Conservation (phyloP, 169 alveolate species). For the Plasmodium knowlesi region DNA sequence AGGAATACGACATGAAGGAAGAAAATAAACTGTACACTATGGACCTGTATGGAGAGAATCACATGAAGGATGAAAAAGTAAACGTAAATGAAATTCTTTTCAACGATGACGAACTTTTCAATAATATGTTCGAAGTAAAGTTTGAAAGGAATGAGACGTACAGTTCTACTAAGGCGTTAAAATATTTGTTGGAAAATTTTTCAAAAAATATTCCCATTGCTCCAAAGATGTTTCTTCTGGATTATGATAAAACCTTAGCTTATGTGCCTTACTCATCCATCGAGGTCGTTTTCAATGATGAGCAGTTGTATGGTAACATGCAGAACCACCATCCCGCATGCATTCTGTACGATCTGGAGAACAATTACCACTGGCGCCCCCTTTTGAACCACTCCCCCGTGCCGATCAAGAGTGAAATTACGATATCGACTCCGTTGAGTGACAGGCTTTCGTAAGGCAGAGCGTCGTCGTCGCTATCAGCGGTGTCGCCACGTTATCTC, state of each 20-base stretch:
- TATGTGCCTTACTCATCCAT: conserved; percentile 87
- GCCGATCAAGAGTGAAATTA: conserved; percentile 65
- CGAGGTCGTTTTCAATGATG: conserved; percentile 87
- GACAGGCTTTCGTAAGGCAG: conserved; percentile 51
- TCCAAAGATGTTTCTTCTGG: conserved; percentile 77
- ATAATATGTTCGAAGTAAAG: conserved; percentile 70
- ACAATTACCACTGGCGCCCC: conserved; percentile 84
- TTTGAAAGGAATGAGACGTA: conserved; percentile 73
- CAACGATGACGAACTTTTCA: conserved; percentile 68
- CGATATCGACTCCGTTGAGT: conserved; percentile 67
- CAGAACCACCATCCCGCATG: conserved; percentile 90
- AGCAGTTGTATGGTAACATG: conserved; percentile 89
- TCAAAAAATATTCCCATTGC: conserved; percentile 79
- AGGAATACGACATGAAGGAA: conserved; percentile 66
- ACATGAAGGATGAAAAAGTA: conserved; percentile 71
- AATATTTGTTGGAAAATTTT: conserved; percentile 76
- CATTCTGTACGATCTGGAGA: conserved; percentile 87
- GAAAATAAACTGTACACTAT: conserved; percentile 60
- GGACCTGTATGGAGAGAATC: conserved; percentile 62
- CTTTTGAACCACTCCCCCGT: conserved; percentile 80
- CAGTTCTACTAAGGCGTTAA: conserved; percentile 60
- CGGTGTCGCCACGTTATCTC: too few species aligned
- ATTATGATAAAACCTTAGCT: conserved; percentile 82
- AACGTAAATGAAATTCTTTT: conserved; percentile 29
- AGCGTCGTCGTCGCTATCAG: neutral